phyloP scores from a whole-genome alignment of 495 filamentous ascomycete genomes.

The Sphaerosporella brunnea region DNA sequence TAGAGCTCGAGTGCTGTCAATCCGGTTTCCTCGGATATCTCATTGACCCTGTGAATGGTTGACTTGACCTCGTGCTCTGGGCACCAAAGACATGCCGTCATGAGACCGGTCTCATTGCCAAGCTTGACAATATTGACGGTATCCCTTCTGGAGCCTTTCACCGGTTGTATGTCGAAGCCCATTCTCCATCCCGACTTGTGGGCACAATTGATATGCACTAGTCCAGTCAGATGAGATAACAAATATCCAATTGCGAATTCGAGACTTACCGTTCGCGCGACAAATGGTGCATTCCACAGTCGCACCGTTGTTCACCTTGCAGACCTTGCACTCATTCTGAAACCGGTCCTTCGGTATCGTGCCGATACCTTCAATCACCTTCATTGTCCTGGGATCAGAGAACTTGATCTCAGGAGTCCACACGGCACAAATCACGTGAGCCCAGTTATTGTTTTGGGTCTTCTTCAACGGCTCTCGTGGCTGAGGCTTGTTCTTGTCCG shows the following conservation, averaged over 20 bases:
- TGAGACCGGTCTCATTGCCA: slow-evolving; percentile 55
- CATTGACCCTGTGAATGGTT: slow-evolving; percentile 56
- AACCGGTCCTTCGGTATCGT: slow-evolving; percentile 51
- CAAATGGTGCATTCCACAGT: slow-evolving; percentile 66
- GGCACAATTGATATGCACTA: slow-evolving; percentile 80
- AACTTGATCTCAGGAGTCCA: slow-evolving; percentile 89
- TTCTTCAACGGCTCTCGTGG: slow-evolving; percentile 86
- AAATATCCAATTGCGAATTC: slow-evolving; percentile 1
- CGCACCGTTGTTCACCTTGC: slow-evolving; percentile 53
- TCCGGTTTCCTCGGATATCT: slow-evolving; percentile 43
- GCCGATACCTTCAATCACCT: slow-evolving; percentile 73
- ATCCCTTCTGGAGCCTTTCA: slow-evolving; percentile 72
- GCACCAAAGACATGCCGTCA: slow-evolving; percentile 73
- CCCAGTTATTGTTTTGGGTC: slow-evolving; percentile 91
- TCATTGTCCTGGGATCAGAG: slow-evolving; percentile 58
- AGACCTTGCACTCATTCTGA: slow-evolving; percentile 67
- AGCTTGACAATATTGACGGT: slow-evolving; percentile 54
- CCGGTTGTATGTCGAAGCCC: slow-evolving; percentile 77
- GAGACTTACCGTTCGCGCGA: slow-evolving; percentile 36
- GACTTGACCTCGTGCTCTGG: slow-evolving; percentile 57
- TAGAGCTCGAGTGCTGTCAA: slow-evolving; percentile 69
- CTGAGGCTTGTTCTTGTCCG: slow-evolving; percentile 54
- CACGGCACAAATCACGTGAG: slow-evolving; percentile 84
- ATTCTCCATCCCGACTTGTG: slow-evolving; percentile 63
- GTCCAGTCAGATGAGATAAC: slow-evolving; percentile 6